Base-by-base conservation (phyloP, 106 monocot species). In the Acorus calamus region DNA sequence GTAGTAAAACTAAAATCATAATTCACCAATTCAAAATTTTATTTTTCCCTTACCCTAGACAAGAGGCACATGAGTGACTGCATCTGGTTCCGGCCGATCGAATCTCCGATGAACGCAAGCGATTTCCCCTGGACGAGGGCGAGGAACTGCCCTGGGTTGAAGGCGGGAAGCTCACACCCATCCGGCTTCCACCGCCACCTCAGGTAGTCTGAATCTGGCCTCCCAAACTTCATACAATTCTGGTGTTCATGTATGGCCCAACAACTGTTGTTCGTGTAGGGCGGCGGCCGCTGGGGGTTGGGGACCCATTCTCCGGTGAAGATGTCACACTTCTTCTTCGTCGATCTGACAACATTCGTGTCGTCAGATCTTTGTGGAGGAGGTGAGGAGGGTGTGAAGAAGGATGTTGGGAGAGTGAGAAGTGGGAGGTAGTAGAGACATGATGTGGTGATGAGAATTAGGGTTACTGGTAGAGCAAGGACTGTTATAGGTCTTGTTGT, bases 41-140 rank as follows among this genome's bases (percentile, higher is more conserved):
- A n/a, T n/a, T n/a, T n/a, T n/a, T n/a, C n/a, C n/a, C 52, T 53
- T 70, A 80, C 84, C 79, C 28, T 66, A 0, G 84, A 71, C 46
- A 85, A 42, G 53, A 85, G 80, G 71, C 86, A 86, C 62, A 86
- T 65, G 54, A 81, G 47, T 7, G 86, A 86, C 62, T 86, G 75
- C 81, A 81, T 81, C 11, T 86, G 81, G 75, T 86, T 86, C 50
- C 78, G 72, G 3, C 63, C 62, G 51, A 71, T 8, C 11, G 71
- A 71, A 47, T 71, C 71, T 3, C 71, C 63, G 43, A 71, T 55
- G 45, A 71, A 71, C 14, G 71, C 71, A 48, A 71, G 45, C 47
- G 62, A 53, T 41, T 63, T 62, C 8, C 63, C 63, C 10, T 63
- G 53, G 55, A 71, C 14, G 28, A 55, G 62, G 10, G 47, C 53